Base-by-base conservation (phyloP, 371 early-diverging fungal genomes). In the Mucor circinelloides region DNA sequence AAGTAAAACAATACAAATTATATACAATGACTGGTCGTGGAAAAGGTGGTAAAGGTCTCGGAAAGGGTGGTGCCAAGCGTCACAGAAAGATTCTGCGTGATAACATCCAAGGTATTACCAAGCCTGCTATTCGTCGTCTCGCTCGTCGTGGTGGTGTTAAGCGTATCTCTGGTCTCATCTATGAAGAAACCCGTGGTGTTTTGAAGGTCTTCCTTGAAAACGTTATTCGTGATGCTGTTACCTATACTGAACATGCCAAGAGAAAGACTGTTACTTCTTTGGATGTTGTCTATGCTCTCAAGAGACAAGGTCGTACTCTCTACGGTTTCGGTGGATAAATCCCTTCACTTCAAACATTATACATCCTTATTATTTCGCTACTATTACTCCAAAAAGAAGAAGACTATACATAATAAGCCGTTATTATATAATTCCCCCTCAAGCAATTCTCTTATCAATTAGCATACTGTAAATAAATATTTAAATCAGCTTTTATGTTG, bases 141-240 rank as follows among this genome's bases (percentile, higher is more conserved):
- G 99, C 99, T 58, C 95, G 99, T 82, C 97, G 99, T 94, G 99
- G 99, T 80, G 99, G 99, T 92, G 99, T 99, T 82, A 99, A 99
- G 91, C 96, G 99, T 92, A 98, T 99, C 87, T 97, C 97, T 63
- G 97, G 97, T 65, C 95, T 97, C 68, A 98, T 99, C 84, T 99
- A 99, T 87, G 97, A 97, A 81, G 99, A 99, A 83, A 98, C 99
- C 75, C 96, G 99, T 82, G 89, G 88, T 72, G 97, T 99, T 75
- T 91, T 98, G 80, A 97, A 94, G 93, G 89, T 88, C 63, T 99
- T 99, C 90, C 91, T 99, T 67, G 98, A 98, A 84, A 94, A 95
- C 83, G 97, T 99, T 76, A 95, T 99, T 75, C 90, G 96, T 68
- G 98, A 97, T 80, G 95, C 99, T 52, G 98, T 99, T 69, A 97